Conservation (phyloP, 768 basidiomycete species). For the Termitomyces sp. region DNA sequence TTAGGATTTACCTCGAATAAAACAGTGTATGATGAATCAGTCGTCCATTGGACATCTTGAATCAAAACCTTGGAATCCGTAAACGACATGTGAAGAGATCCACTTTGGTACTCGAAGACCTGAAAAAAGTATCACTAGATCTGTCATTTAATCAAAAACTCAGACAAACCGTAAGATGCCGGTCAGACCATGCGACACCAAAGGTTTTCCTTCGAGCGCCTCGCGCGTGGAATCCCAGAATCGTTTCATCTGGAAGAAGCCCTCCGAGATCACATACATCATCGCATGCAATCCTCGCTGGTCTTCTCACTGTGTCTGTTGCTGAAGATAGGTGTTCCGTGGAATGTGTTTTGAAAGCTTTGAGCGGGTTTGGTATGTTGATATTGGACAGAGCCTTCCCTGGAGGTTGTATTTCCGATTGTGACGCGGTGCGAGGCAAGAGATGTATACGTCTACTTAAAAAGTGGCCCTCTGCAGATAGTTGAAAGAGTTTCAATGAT, state of each 20-base stretch:
- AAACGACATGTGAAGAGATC: constrained; percentile 24
- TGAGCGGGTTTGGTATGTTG: constrained; percentile 59
- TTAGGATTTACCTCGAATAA: constrained; percentile 28
- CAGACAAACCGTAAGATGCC: constrained; percentile 32
- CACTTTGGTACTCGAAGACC: constrained; percentile 33
- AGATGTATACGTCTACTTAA: constrained; percentile 34
- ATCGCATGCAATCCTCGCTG: constrained; percentile 25
- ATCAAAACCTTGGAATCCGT: constrained; percentile 20
- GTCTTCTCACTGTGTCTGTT: constrained; percentile 15
- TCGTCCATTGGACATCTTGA: constrained; percentile 31
- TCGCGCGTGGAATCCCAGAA: constrained; percentile 22
- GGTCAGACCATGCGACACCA: constrained; percentile 43
- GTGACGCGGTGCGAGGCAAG: constrained; percentile 17
- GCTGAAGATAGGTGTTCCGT: constrained; percentile 32
- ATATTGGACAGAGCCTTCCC: constrained; percentile 24
- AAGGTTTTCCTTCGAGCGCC: constrained; percentile 23
- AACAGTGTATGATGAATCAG: constrained; percentile 31
- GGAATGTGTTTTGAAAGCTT: constrained; percentile 43
- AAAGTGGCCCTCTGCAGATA: constrained; percentile 39
- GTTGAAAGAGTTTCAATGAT: constrained; percentile 31
- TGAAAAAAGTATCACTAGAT: constrained; percentile 11
- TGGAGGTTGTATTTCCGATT: constrained; percentile 15
- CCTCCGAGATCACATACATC: constrained; percentile 27
- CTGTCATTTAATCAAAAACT: neutral
- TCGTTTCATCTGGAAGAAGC: constrained; percentile 19